A percentile compares a stretch with the other conserved stretches of the same genome.
Evolutionary conservation across 1,284 basidiomycete genomes (phyloP).

Genomic region (Thelephora terrestris): DNA sequence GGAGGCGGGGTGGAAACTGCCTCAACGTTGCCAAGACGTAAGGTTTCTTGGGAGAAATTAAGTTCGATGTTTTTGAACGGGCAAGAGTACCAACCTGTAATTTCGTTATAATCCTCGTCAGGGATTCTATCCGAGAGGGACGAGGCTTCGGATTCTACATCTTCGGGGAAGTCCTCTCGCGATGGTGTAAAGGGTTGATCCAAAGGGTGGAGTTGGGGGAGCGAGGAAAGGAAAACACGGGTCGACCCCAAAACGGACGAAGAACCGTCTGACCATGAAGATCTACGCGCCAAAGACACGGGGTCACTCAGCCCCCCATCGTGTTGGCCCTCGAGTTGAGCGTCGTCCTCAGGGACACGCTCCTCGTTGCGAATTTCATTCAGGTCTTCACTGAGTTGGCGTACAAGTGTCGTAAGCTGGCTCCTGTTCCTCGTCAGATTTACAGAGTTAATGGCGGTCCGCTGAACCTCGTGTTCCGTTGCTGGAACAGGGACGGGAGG

Average conservation of each 20-base stretch:
- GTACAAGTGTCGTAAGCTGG: conserved; percentile 49
- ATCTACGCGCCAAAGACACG: conserved; percentile 14
- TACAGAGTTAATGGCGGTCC: conserved; percentile 17
- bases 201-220: conserved; percentile 25
- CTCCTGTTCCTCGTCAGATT: conserved; percentile 28
- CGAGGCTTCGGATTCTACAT: conserved; percentile 47
- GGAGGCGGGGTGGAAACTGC: conserved; percentile 40
- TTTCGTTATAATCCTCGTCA: conserved; percentile 29
- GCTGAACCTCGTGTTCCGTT: conserved; percentile 3
- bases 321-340: neutral
- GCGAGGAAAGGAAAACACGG: conserved; percentile 9
- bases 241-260: neutral
- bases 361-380: conserved; percentile 28
- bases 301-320: conserved; percentile 17
- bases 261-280: conserved; percentile 13
- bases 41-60: conserved; percentile 26
- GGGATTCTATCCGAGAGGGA: conserved; percentile 33
- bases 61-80: neutral
- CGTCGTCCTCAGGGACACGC: conserved; percentile 5
- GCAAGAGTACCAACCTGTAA: conserved; percentile 21
- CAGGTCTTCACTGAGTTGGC: conserved; percentile 52
- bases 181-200: conserved; percentile 20
- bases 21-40: conserved; percentile 45
- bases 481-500: neutral
- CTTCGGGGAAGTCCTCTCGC: conserved; percentile 44